phyloP scores from a whole-genome alignment of 169 alveolate genomes.

The Eimeria falciformis region DNA sequence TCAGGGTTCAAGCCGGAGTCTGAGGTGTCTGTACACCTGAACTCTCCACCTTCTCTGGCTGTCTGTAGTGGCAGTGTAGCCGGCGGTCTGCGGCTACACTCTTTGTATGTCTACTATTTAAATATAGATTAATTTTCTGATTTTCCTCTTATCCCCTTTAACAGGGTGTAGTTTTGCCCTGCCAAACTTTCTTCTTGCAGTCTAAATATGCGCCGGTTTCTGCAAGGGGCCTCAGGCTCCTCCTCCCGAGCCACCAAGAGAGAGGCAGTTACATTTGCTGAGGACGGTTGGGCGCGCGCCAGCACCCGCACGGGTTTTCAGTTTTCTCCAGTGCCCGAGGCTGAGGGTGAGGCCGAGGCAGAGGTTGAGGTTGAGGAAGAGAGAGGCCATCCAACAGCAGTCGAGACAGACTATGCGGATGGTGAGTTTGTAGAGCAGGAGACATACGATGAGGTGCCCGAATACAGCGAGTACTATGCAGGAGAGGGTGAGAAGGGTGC shows the following conservation, averaged over 20 bases:
- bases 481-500: neutral
- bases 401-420: slow-evolving; percentile 14
- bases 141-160: too few relatives aligned
- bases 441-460: neutral
- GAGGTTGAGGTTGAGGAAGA: neutral
- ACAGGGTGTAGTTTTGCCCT: too few relatives aligned
- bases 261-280: slow-evolving; percentile 45
- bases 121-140: too few relatives aligned
- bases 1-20: neutral
- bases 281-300: slow-evolving; percentile 68
- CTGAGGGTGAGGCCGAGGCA: slow-evolving; percentile 6
- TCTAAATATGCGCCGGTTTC: neutral
- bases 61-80: too few relatives aligned
- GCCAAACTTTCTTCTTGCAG: too few relatives aligned
- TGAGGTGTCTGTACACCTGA: neutral
- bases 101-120: too few relatives aligned
- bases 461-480: neutral
- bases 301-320: neutral
- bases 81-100: too few relatives aligned
- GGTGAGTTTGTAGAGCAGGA: slow-evolving; percentile 31
- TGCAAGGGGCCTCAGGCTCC: neutral
- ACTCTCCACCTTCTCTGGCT: too few relatives aligned
- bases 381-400: neutral
- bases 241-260: slow-evolving; percentile 10
- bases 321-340: neutral